phyloP scores from a whole-genome alignment of 768 basidiomycete genomes.

The Boletus reticulatus region DNA sequence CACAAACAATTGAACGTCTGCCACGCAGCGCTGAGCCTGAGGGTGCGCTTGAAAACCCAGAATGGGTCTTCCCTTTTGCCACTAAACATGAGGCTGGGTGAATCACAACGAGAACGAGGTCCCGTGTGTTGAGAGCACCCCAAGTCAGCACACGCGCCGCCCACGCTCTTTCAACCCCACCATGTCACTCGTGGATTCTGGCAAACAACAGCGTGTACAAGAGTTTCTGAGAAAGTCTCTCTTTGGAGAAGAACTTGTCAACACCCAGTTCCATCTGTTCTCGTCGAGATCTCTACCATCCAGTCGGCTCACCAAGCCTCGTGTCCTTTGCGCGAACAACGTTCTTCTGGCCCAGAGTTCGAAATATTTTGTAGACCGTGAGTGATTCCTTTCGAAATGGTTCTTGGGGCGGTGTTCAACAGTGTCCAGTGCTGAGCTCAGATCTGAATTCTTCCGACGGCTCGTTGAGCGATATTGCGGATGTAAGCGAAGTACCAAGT shows the following conservation, averaged over 20 bases:
- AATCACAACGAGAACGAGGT: no score
- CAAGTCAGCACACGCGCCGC: not conserved
- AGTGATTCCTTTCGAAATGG: not conserved
- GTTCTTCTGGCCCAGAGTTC: constrained; percentile 23
- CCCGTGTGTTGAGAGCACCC: no score
- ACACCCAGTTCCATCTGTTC: constrained; percentile 32
- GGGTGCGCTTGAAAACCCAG: no score
- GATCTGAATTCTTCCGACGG: not conserved
- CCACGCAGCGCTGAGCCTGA: no score
- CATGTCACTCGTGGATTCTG: not conserved
- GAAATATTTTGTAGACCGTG: constrained; percentile 26
- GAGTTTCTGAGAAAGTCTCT: constrained; percentile 24
- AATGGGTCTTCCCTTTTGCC: no score
- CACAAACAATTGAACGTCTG: no score
- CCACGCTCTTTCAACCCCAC: not conserved
- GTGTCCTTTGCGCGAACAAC: constrained; percentile 30
- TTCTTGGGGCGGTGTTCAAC: not conserved
- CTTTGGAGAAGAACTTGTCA: constrained; percentile 25
- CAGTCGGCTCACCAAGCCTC: constrained; percentile 13
- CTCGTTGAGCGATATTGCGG: not conserved
- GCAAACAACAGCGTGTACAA: constrained; percentile 14
- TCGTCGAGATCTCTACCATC: constrained; percentile 8
- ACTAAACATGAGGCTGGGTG: no score
- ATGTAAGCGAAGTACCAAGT: not conserved
- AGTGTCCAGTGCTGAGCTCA: not conserved